Base-by-base conservation (phyloP, 2,329 filamentous ascomycete species). In the Proliferodiscus dingleyae region DNA sequence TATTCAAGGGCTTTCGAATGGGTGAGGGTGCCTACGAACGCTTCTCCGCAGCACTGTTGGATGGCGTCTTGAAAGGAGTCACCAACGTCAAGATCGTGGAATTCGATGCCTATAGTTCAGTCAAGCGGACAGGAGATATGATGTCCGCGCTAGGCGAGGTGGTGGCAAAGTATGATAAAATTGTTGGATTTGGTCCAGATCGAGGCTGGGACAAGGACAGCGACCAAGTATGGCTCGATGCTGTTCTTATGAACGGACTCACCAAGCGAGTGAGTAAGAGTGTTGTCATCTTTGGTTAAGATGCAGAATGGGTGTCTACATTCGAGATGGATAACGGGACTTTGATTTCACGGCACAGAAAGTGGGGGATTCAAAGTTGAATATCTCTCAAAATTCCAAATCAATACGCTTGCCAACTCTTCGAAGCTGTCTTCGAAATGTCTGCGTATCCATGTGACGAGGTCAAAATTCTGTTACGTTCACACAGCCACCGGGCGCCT, bases 11-110 rank as follows among this genome's bases (percentile, higher is more conserved):
- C 0, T 89, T 85, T 57, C 53, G 60, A 18, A 53, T 50, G 43
- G 73, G 75, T 21, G 75, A 82, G 21, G 78, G 81, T 1, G 88
- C 85, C 52, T 90, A 87, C 59, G 85, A 87, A 49, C 65, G 64
- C 4, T 89, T 89, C 58, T 81, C 77, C 21, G 68, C 73, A 9
- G 66, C 69, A 2, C 65, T 89, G 22, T 61, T 89, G 5, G 64
- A 67, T 3, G 70, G 68, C 6, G 71, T 89, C 3, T 59, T 89
- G 2, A 66, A 69, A 1, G 71, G 72, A 44, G 64, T 85, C 46
- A 78, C 82, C 0, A 72, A 69, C 29, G 62, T 87, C 2, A 60
- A 72, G 7, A 68, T 70, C 1, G 70, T 89, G 16, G 76, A 87
- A 57, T 85, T 90, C 50, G 86, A 90, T 63, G 85, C 76, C 0